These are phyloP conservation scores for Diplodia sapinea DNA, from an alignment of 2,329 filamentous ascomycete genomes.

Conservation along the genomic window DNA sequence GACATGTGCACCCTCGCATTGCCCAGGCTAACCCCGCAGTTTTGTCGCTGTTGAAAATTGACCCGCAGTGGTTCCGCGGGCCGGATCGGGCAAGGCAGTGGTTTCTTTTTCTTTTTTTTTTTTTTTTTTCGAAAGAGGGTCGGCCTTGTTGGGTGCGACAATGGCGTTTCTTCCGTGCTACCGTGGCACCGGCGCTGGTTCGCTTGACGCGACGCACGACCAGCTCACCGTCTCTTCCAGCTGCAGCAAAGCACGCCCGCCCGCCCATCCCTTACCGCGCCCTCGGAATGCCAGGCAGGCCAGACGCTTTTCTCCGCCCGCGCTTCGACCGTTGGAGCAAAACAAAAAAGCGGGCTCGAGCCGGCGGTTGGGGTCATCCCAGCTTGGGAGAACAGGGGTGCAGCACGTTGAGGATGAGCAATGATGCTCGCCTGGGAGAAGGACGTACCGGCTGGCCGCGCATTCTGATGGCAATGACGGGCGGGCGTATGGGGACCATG, in stretches of 20 bases:
- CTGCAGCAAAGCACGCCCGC: background rate
- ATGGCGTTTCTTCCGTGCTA: constrained; percentile 17
- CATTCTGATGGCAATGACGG: background rate
- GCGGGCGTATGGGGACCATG: background rate
- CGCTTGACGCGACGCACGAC: constrained; percentile 27
- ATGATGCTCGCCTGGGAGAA: background rate
- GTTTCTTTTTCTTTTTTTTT: background rate
- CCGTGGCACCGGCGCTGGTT: constrained; percentile 22
- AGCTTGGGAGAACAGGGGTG: constrained; percentile 6
- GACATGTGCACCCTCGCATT: constrained; percentile 16
- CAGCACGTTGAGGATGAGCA: background rate
- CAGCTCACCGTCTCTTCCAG: constrained; percentile 24
- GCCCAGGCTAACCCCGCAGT: constrained; percentile 17
- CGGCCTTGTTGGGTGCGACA: background rate
- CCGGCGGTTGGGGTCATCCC: constrained; percentile 1
- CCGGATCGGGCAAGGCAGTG: constrained; percentile 11
- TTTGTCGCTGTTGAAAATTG: background rate
- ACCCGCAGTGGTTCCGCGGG: background rate
- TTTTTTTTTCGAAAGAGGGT: background rate
- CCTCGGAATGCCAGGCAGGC: constrained; percentile 21
- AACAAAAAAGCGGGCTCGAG: constrained; percentile 18
- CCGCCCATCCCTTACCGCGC: constrained; percentile 12
- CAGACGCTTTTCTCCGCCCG: background rate
- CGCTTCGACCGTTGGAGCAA: constrained; percentile 16
- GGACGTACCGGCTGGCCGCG: background rate